Percentiles rank a stretch among this genome's conserved stretches.
These are phyloP conservation scores for Fusarium albidum DNA, from an alignment of 2,329 filamentous ascomycete species.

Conservation along the genomic window DNA sequence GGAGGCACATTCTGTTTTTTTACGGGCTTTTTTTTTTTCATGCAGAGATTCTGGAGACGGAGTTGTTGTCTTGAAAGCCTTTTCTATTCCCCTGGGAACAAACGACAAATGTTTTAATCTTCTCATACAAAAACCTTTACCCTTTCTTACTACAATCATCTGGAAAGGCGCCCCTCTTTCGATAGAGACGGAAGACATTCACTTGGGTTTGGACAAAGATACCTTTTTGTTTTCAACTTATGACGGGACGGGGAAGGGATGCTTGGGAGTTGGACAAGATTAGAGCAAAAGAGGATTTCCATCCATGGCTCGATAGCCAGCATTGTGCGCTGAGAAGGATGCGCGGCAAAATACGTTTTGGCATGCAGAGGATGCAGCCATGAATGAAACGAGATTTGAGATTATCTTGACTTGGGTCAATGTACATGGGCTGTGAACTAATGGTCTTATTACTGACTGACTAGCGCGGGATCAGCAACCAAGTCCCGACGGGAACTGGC, in stretches of 20 bases:
- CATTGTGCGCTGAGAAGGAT: conserved; percentile 12
- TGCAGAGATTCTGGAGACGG: conserved; percentile 31
- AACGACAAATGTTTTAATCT: conserved; percentile 24
- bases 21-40: conserved; percentile 19
- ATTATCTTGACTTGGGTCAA: background rate
- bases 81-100: conserved; percentile 25
- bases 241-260: conserved; percentile 12
- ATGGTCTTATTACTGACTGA: too few relatives aligned
- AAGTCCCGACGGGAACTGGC: background rate
- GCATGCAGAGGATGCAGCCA: background rate
- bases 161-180: conserved; percentile 32
- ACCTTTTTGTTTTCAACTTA: conserved; percentile 28
- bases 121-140: conserved; percentile 15
- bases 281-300: conserved; percentile 19
- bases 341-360: too few relatives aligned
- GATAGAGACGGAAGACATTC: conserved; percentile 39
- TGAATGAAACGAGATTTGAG: background rate
- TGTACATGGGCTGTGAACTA: too few relatives aligned
- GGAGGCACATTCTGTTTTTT: conserved; percentile 19
- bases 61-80: conserved; percentile 24
- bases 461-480: too few relatives aligned
- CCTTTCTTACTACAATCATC: conserved; percentile 14
- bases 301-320: background rate
- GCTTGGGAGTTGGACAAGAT: too few relatives aligned
- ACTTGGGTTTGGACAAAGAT: conserved; percentile 35